Base-by-base conservation (phyloP, 2,329 filamentous ascomycete species). In the Rhinocladiella similis region DNA sequence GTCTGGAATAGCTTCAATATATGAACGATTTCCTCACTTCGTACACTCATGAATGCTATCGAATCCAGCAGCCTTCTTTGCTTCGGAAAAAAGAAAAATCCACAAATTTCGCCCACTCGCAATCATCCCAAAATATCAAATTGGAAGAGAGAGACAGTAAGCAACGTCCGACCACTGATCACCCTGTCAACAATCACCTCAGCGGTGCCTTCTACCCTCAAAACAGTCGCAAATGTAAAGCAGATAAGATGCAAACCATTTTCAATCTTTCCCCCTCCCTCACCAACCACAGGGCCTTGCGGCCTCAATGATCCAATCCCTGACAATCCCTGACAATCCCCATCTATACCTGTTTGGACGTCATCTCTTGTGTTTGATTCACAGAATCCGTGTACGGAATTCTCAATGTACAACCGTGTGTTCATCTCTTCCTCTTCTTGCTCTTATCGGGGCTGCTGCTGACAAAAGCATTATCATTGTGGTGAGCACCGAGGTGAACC, bases 341-440 rank as follows among this genome's bases (percentile, higher is more conserved):
- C 47, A 53, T 61, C 52, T 61, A 61, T 61, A 42, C 43, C 46
- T 41, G 38, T 47, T 35, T 14, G 35, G 47, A 27, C 5, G 47
- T 6, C 33, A 27, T 53, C 27, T 9, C 22, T 39, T 36, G 29
- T 18, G 22, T 35, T 45, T 13, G 19, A 29, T 46, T 29, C 12
- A n/a, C 43, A 29, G 43, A 27, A 46, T 46, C 22, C 43, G 10
- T n/a, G 43, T 46, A 22, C 25, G 25, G 25, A 10, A 46, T 22
- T n/a, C 43, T 25, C 13, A 29, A 25, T 27, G n/a, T 2, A 29
- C 12, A 22, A 46, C 22, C 20, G 14, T 35, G 27, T 1, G 19
- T 45, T 62, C 54, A 86, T 68, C 84, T 79, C 78, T 89, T 89
- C 68, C 85, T 80, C 76, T 88, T 88, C 80, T 87, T 88, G 69